Evolutionary conservation across 257 asterid genomes (phyloP).

Genomic region (Mitragyna speciosa): DNA sequence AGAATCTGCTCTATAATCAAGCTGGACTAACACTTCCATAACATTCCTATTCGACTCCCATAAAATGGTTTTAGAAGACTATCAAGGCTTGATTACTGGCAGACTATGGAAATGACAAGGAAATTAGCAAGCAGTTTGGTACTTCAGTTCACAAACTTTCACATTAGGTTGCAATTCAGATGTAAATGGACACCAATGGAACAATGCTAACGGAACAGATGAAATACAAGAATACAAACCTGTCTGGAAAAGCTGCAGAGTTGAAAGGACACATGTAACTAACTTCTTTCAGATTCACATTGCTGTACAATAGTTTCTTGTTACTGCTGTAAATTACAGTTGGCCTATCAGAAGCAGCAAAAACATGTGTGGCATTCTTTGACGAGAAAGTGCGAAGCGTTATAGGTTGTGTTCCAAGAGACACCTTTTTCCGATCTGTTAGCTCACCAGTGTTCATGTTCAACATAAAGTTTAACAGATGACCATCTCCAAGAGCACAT

Average conservation of each 20-base stretch:
- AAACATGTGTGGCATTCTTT: constrained; percentile 86
- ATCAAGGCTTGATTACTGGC: neutral
- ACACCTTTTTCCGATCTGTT: constrained; percentile 91
- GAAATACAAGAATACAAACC: constrained; percentile 38
- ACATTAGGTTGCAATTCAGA: neutral
- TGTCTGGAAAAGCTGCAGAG: constrained; percentile 97
- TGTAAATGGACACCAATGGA: constrained; percentile 4
- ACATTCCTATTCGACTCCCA: neutral
- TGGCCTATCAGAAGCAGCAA: constrained; percentile 98
- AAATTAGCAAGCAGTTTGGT: neutral
- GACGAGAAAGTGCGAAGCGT: constrained; percentile 96
- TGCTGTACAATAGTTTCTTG: constrained; percentile 94
- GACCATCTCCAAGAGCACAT: constrained; percentile 99
- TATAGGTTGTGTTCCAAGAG: constrained; percentile 95
- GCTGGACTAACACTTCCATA: neutral
- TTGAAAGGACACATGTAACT: constrained; percentile 98
- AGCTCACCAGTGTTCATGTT: constrained; percentile 77
- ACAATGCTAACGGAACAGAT: neutral
- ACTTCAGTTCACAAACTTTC: neutral
- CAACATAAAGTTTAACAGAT: constrained; percentile 85
- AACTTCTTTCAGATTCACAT: constrained; percentile 94
- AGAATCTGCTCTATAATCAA: neutral
- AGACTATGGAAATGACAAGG: neutral
- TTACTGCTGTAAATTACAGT: constrained; percentile 97
- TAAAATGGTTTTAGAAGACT: neutral